Evolutionary conservation across 768 basidiomycete species (phyloP).

Genomic region (Bullera alba): DNA sequence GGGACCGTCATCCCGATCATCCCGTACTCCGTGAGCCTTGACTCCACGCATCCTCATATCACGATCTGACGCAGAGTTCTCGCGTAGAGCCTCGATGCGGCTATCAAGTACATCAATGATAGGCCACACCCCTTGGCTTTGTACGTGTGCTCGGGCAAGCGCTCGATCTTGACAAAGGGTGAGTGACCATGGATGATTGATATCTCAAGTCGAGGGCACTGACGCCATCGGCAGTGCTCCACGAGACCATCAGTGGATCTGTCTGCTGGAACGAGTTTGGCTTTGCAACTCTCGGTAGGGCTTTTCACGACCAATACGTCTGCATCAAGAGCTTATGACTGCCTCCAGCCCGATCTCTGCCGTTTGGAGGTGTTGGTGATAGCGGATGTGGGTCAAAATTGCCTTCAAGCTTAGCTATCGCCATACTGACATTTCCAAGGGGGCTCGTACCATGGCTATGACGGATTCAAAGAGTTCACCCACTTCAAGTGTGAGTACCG

Average conservation of each 20-base stretch:
- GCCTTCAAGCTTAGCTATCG: neutral
- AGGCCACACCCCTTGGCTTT: conserved; percentile 39
- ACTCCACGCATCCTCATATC: neutral
- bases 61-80: neutral
- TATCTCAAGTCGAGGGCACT: neutral
- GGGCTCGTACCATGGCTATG: conserved; percentile 41
- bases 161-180: conserved; percentile 36
- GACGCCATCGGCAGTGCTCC: conserved; percentile 21
- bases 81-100: conserved; percentile 36
- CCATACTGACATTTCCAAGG: conserved; percentile 7
- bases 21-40: conserved; percentile 36
- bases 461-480: conserved; percentile 40
- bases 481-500: conserved; percentile 35
- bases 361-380: conserved; percentile 45
- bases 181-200: conserved; percentile 3
- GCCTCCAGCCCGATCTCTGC: conserved; percentile 21
- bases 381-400: conserved; percentile 30
- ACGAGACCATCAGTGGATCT: conserved; percentile 40
- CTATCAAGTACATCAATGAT: conserved; percentile 40
- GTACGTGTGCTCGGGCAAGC: conserved; percentile 38
- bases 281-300: conserved; percentile 24
- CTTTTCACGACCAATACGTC: neutral
- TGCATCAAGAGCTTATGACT: neutral
- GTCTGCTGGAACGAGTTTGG: conserved; percentile 43
- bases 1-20: conserved; percentile 44